A percentile compares a stretch with the other conserved stretches of the same genome.
Evolutionary conservation across 305 asterid species (phyloP).

Genomic region (Solanum hybrid): DNA sequence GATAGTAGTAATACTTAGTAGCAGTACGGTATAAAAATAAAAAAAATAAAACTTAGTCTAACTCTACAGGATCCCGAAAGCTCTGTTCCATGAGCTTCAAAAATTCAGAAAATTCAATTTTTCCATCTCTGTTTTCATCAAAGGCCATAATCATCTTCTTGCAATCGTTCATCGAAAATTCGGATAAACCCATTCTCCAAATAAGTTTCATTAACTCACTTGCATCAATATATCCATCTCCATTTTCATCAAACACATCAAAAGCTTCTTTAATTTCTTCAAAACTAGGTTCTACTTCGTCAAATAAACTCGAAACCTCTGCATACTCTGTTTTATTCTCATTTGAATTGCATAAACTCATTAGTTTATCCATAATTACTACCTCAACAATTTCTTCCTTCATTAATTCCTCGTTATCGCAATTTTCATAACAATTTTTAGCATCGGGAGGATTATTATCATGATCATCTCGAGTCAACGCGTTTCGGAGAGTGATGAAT

Average conservation of each 20-base stretch:
- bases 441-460: neutral
- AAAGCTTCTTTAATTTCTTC: conserved; percentile 55
- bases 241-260: conserved; percentile 37
- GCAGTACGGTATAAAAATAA: neutral
- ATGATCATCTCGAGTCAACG: neutral
- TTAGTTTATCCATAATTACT: conserved; percentile 13
- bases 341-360: conserved; percentile 1
- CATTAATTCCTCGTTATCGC: neutral
- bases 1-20: neutral
- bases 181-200: conserved; percentile 28
- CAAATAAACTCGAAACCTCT: conserved; percentile 31
- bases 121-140: conserved; percentile 36
- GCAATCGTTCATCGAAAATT: conserved; percentile 23
- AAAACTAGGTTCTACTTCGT: conserved; percentile 24
- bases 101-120: conserved; percentile 44
- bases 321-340: neutral
- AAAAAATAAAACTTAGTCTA: neutral
- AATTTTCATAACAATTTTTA: neutral
- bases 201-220: conserved; percentile 35
- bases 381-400: neutral
- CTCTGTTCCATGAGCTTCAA: conserved; percentile 39
- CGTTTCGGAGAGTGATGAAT: neutral
- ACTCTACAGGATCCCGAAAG: neutral
- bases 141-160: conserved; percentile 40
- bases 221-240: conserved; percentile 57